A percentile compares a stretch with the other conserved stretches of the same genome.
These are phyloP conservation scores for Debaryomyces fabryi DNA, from an alignment of 1,139 yeast species.

Conservation along the genomic window DNA sequence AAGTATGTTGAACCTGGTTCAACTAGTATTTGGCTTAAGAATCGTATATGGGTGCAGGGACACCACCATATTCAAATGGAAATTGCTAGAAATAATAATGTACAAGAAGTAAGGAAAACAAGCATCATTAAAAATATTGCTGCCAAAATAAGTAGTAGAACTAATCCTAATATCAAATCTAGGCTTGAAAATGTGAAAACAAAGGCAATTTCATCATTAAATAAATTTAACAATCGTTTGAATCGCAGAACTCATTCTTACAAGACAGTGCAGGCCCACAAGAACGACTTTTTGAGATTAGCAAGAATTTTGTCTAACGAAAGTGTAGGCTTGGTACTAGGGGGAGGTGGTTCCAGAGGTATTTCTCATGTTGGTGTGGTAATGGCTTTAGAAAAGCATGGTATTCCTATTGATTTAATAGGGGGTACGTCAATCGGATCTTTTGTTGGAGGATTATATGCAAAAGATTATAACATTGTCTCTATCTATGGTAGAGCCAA, in stretches of 20 bases:
- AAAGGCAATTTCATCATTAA: constrained; percentile 29
- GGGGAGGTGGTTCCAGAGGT: constrained; percentile 99
- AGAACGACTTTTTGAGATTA: constrained; percentile 84
- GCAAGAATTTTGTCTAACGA: constrained; percentile 91
- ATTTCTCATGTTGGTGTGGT: constrained; percentile 89
- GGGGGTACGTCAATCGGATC: constrained; percentile 98
- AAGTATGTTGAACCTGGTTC: constrained; percentile 82
- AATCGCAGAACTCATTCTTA: constrained; percentile 25
- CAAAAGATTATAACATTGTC: constrained; percentile 86
- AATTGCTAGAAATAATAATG: constrained; percentile 25
- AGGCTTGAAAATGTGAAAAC: constrained; percentile 38
- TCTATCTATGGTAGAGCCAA: constrained; percentile 90
- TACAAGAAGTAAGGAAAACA: constrained; percentile 18
- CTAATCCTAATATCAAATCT: constrained; percentile 38
- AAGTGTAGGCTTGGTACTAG: constrained; percentile 90
- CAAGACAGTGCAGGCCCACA: constrained; percentile 60
- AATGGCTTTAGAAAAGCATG: constrained; percentile 90
- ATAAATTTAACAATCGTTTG: constrained; percentile 23
- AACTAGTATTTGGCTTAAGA: constrained; percentile 82
- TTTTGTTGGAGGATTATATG: constrained; percentile 93
- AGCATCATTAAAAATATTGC: constrained; percentile 43
- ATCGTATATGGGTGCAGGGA: constrained; percentile 86
- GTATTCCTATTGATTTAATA: constrained; percentile 89
- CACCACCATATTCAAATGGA: constrained; percentile 87
- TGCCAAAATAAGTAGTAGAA: constrained; percentile 34